Evolutionary conservation across 2,329 filamentous ascomycete species (phyloP), one percentile per base, ranked within the genome.

Genomic region (Trichoderma koningiopsis): DNA sequence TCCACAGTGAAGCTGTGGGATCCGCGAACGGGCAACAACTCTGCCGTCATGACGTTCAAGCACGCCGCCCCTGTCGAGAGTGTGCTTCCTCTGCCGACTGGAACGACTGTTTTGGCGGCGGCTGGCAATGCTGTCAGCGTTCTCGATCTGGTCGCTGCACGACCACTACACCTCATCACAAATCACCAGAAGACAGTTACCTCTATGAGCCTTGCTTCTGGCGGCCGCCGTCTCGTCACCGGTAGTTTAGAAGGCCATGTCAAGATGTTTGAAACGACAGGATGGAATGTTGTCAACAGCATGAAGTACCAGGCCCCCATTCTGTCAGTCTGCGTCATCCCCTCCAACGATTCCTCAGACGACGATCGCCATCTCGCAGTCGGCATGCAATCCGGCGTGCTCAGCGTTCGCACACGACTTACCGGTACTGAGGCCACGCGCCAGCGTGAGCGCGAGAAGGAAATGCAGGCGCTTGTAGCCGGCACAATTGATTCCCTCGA

Each of bases 151-250:
- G 91, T 98, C 19, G 95, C 94, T 61, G 96, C 92, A 31, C 93
- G 93, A 76, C 94, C 95, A 5, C 84, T 97, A 69, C 91, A 94
- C 74, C 85, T 97, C 77, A 90, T 99, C 72, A 91, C 90, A 74
- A 98, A 96, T 78, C 96, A 99, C 81, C 96, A 99, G 78, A 99
- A 98, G 88, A 97, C 96, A 0, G 94, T 99, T 70, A 98, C 96
- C 0, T 90, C 92, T 8, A 86, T 99, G 67, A 90, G 91, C 63
- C 83, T 96, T 40, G 94, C 94, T 8, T 94, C 93, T 56, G 88
- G 92, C 73, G 92, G 92, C 58, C 89, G 89, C 62, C 89, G 96
- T 62, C 86, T 99, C 68, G 87, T 99, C 66, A 94, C 91, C 72
- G 96, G 94, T 80, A 94, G 91, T 24, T 85, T 99, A 57, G 96